These are phyloP conservation scores for Biscogniauxia mediterranea DNA, from an alignment of 2,329 filamentous ascomycete species.

Conservation along the genomic window DNA sequence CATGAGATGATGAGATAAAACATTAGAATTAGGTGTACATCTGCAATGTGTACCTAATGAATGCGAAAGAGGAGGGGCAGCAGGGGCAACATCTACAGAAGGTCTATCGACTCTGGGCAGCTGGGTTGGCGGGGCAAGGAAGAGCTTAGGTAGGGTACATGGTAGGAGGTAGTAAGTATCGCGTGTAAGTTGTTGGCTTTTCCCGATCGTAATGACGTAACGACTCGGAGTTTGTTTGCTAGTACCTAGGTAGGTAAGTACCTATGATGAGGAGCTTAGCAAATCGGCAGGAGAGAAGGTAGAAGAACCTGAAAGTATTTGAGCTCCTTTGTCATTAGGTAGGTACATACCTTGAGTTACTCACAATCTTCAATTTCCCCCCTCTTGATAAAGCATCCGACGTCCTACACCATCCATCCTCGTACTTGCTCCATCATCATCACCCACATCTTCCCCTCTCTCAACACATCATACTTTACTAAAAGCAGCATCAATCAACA, in stretches of 20 bases:
- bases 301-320: background rate
- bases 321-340: background rate
- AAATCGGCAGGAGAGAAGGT: background rate
- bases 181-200: background rate
- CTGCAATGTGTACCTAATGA: background rate
- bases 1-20: background rate
- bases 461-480: background rate
- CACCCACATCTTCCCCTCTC: background rate
- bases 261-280: background rate
- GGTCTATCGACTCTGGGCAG: background rate
- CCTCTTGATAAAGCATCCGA: background rate
- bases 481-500: background rate
- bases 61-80: too few relatives aligned
- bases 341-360: conserved; percentile 4
- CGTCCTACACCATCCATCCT: background rate
- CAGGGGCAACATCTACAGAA: background rate
- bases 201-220: background rate
- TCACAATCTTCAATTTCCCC: background rate
- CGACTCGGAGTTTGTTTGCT: background rate
- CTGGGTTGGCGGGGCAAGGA: background rate
- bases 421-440: background rate
- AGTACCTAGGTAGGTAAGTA: too few relatives aligned
- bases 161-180: background rate
- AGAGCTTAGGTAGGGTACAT: background rate
- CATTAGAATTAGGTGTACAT: background rate